Evolutionary conservation across 805 yeast species (phyloP), one percentile per base, ranked within the genome.

Genomic region (Saccharomycopsis javanensis): DNA sequence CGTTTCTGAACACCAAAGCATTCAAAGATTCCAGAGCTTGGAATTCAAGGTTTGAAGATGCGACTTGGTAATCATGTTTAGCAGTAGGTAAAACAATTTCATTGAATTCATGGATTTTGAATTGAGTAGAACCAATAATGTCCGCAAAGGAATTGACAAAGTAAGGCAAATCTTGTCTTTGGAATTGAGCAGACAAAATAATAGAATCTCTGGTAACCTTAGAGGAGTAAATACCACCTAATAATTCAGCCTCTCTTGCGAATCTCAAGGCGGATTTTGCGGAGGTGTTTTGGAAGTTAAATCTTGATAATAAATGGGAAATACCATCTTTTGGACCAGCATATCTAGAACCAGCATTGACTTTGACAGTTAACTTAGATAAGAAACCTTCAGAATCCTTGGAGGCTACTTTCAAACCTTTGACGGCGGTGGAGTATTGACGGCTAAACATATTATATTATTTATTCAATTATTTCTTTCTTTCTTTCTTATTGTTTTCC

Each of bases 181-280:
- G 79, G 77, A 94, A 94, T 65, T 80, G 78, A 60, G 98, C 85
- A 64, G 81, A 79, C 68, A 92, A 80, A 61, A 87, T 81, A 63
- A 94, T 80, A 66, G 85, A 77, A 70, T 94, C 98, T 77, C 97
- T 86, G 71, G 87, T 82, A 65, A 89, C 84, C 57, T 69, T 66
- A 50, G 96, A 76, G 53, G 79, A 68, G 72, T 89, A 80, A 60
- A 72, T 73, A 69, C 96, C 98, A 64, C 99, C 98, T 63, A 92
- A 78, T 63, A 94, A 81, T 76, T 92, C 99, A 54, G 91, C 76
- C 76, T 94, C 99, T 75, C 99, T 87, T 68, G 90, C 86, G 68
- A 91, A 78, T 77, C 98, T 87, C 70, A 94, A 79, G 25, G 94
- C 96, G 18, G 97, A 86, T 72, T 89, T 88, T 65, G 81, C 71